Percentiles rank a stretch among this genome's conserved stretches.
Conservation (phyloP, 345 rosid genomes). For the Eucalyptus victrix region DNA sequence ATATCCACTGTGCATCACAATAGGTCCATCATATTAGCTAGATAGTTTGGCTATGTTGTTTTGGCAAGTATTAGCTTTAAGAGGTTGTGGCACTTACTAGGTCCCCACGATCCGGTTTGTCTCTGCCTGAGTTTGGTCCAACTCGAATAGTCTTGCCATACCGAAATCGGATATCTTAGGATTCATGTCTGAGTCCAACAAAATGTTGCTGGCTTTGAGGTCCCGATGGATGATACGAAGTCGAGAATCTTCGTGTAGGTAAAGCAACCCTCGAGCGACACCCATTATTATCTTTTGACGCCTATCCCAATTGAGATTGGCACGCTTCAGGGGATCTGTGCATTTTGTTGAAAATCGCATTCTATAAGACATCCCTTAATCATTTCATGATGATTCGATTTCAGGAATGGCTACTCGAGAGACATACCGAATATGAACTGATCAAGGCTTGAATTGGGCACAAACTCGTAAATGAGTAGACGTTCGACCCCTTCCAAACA, state of each 20-base stretch:
- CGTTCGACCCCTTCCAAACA: slow-evolving; percentile 22
- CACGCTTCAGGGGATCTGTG: slow-evolving; percentile 5
- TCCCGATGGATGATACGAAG: slow-evolving; percentile 34
- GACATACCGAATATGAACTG: slow-evolving; percentile 20
- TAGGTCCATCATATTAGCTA: neutral
- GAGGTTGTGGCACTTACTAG: slow-evolving; percentile 3
- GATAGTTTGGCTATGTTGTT: neutral
- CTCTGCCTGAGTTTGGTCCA: slow-evolving; percentile 18
- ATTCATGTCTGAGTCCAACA: slow-evolving; percentile 27
- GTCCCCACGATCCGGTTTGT: slow-evolving; percentile 27
- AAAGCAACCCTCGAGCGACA: slow-evolving; percentile 26
- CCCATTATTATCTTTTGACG: slow-evolving; percentile 23
- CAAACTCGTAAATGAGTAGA: slow-evolving; percentile 34
- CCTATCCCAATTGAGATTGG: slow-evolving; percentile 8
- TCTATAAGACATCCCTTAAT: neutral
- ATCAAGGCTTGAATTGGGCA: slow-evolving; percentile 36
- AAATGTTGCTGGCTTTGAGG: slow-evolving; percentile 29
- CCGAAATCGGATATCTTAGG: slow-evolving; percentile 42
- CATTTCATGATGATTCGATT: neutral
- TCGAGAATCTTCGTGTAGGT: slow-evolving; percentile 35
- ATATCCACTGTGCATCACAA: slow-evolving; percentile 14
- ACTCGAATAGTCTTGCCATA: slow-evolving; percentile 24
- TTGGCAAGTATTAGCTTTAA: neutral
- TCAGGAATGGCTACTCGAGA: neutral
- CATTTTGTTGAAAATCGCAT: neutral